A percentile compares a stretch with the other conserved stretches of the same genome.
These are phyloP conservation scores for Picochlorum sp. DNA, from an alignment of 139 green algal species.

Conservation along the genomic window DNA sequence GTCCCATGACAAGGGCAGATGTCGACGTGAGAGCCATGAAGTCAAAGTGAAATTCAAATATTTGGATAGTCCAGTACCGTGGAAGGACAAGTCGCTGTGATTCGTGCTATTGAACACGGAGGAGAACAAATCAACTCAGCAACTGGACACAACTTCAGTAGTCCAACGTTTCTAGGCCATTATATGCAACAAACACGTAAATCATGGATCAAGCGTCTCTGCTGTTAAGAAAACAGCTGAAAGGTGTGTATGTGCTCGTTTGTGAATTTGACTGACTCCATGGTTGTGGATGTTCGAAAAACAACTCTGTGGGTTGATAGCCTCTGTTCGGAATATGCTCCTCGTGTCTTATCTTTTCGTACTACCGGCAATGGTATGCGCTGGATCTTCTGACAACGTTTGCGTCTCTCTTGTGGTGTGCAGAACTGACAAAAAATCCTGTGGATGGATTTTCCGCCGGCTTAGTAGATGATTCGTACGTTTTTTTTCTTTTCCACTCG, in stretches of 20 bases:
- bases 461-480: constrained; percentile 80
- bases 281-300: neutral
- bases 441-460: constrained; percentile 98
- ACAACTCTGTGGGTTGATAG: neutral
- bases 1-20: no score
- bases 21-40: no score
- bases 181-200: neutral
- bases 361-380: no score
- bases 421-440: constrained; percentile 93
- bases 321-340: no score
- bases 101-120: no score
- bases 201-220: constrained; percentile 69
- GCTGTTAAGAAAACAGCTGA: constrained; percentile 86
- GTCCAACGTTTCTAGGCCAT: neutral
- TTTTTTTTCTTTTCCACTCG: constrained; percentile 1
- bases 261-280: neutral
- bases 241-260: constrained; percentile 47
- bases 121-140: neutral
- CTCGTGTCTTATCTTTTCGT: no score
- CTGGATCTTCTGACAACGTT: no score
- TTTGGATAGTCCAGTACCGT: no score
- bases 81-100: no score
- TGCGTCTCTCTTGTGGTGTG: neutral
- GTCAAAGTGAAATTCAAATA: no score
- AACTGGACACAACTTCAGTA: neutral